Base-by-base conservation (phyloP, 2,329 filamentous ascomycete species). In the Penicillium hesseltinei region DNA sequence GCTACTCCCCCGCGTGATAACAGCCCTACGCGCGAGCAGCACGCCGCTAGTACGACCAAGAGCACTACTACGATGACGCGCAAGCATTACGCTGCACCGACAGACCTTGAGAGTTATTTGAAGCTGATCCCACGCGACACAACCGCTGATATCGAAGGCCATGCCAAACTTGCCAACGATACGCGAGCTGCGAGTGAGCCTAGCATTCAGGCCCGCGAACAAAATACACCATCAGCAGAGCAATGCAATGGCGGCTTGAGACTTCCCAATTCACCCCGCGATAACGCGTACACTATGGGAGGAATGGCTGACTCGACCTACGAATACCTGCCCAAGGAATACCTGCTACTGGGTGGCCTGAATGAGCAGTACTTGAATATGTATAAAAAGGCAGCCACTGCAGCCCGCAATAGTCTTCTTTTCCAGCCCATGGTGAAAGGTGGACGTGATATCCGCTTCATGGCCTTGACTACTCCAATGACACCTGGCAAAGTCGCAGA, bases 251-350 rank as follows among this genome's bases (percentile, higher is more conserved):
- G 69, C 56, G 78, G 76, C 3, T 62, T 81, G 42, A 65, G 65
- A 48, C 72, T 72, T 31, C 73, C 76, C 21, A 65, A 69, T 2
- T 66, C 69, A 4, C 60, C 56, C 25, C 62, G 56, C 11, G 64
- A 59, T 5, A 75, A 80, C 56, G 73, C 62, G 6, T 81, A 78
- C 51, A 73, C 70, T 5, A 59, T 81, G 52, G 78, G 76, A n/a
- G 77, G 70, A 35, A 71, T 74, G 66, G 75, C 77, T 5, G 79
- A 81, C 61, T 80, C 78, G 9, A 75, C 77, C 2, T 81, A 80
- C 58, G 79, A 81, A 61, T 81, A 81, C 57, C 64, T 81, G n/a
- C 79, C 79, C 5, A 81, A 81, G 60, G 74, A 79, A 64, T 75
- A 79, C 56, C 70, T 80, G 56, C 70, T 80, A 36, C 69, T 81